These are phyloP conservation scores for Scleromitrula shiraiana DNA, from an alignment of 2,329 filamentous ascomycete genomes.

Conservation along the genomic window DNA sequence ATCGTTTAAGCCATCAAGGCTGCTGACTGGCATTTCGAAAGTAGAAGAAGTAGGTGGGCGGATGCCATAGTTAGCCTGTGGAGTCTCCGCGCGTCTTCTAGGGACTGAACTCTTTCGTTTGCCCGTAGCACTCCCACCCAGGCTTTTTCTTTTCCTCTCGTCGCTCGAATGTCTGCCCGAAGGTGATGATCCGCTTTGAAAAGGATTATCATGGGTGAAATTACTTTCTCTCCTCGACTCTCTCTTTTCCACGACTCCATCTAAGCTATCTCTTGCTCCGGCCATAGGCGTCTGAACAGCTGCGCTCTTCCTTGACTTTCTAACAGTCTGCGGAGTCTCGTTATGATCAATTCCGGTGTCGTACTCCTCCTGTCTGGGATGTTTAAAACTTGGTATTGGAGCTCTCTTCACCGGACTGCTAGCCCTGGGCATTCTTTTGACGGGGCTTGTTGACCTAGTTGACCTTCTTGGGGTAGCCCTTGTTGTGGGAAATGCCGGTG, in stretches of 20 bases:
- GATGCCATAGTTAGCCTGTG: slow-evolving; percentile 41
- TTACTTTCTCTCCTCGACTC: slow-evolving; percentile 45
- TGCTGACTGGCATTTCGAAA: slow-evolving; percentile 48
- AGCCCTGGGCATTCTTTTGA: slow-evolving; percentile 45
- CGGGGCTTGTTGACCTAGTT: slow-evolving; percentile 42
- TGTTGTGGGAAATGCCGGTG: not conserved
- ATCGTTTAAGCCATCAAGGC: slow-evolving; percentile 33
- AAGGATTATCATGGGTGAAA: slow-evolving; percentile 87
- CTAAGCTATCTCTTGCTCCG: slow-evolving; percentile 47
- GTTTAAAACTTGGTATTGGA: slow-evolving; percentile 46
- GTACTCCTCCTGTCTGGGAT: slow-evolving; percentile 44
- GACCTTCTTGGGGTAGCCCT: slow-evolving; percentile 39
- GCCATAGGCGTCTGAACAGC: slow-evolving; percentile 36
- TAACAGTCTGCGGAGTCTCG: slow-evolving; percentile 36
- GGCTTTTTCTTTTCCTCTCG: slow-evolving; percentile 38
- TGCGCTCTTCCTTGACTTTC: slow-evolving; percentile 44
- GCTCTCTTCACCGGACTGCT: slow-evolving; percentile 43
- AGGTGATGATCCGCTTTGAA: slow-evolving; percentile 77
- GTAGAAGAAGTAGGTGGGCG: slow-evolving; percentile 47
- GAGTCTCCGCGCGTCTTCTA: slow-evolving; percentile 44
- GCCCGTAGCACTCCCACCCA: slow-evolving; percentile 30
- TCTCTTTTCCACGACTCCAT: slow-evolving; percentile 20
- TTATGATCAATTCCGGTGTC: slow-evolving; percentile 40
- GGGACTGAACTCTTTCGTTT: slow-evolving; percentile 31
- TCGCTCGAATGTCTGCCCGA: slow-evolving; percentile 39